Conservation (phyloP, 495 filamentous ascomycete genomes). For the Penicilliopsis zonata region DNA sequence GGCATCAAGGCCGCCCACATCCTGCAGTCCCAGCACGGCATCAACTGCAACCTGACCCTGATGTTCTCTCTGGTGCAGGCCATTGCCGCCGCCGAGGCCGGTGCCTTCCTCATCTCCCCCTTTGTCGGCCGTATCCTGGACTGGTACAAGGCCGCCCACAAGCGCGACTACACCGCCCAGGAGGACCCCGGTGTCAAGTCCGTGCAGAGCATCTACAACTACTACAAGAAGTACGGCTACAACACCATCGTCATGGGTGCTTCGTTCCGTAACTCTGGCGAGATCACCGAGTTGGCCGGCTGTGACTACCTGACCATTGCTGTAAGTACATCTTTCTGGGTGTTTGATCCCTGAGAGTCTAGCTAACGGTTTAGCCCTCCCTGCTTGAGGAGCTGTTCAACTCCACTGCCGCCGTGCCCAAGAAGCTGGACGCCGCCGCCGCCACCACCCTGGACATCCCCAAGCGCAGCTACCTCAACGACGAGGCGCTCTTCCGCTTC, state of each 20-base stretch:
- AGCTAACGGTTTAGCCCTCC: slow-evolving; percentile 49
- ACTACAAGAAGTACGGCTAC: slow-evolving; percentile 99
- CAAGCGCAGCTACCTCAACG: slow-evolving; percentile 82
- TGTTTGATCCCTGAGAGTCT: not conserved
- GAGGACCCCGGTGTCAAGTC: slow-evolving; percentile 97
- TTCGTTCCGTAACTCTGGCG: slow-evolving; percentile 88
- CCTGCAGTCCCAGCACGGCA: slow-evolving; percentile 81
- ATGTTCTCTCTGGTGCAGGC: slow-evolving; percentile 97
- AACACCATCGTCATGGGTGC: slow-evolving; percentile 99
- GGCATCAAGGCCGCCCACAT: slow-evolving; percentile 95
- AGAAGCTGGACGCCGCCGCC: slow-evolving; percentile 73
- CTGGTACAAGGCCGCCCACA: slow-evolving; percentile 95
- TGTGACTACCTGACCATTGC: slow-evolving; percentile 99
- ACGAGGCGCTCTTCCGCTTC: slow-evolving; percentile 91
- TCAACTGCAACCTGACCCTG: slow-evolving; percentile 98
- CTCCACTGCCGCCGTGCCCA: slow-evolving; percentile 62
- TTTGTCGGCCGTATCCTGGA: slow-evolving; percentile 99
- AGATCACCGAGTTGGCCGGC: slow-evolving; percentile 95
- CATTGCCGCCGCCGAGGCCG: slow-evolving; percentile 91
- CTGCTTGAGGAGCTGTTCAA: slow-evolving; percentile 90
- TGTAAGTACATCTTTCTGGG: slow-evolving; percentile 34
- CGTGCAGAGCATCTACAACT: slow-evolving; percentile 96
- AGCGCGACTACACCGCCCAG: slow-evolving; percentile 76
- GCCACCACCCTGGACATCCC: slow-evolving; percentile 61
- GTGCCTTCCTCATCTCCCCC: slow-evolving; percentile 96